phyloP scores from a whole-genome alignment of 1,139 yeast species.

The Trichomonascaceae sp. region DNA sequence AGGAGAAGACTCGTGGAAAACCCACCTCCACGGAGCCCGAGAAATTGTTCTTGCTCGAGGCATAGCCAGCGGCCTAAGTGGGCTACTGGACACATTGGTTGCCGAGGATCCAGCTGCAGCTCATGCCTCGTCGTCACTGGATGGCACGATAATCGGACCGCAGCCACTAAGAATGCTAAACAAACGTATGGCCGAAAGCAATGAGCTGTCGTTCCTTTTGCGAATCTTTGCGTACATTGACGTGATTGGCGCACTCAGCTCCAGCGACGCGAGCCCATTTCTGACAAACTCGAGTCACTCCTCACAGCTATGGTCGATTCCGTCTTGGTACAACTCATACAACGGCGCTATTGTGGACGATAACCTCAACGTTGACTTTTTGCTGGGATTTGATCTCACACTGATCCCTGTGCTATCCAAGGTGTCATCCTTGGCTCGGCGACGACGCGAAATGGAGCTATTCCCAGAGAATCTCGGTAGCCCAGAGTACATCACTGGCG shows the following conservation, averaged over 20 bases:
- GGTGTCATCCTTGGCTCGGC: constrained; percentile 32
- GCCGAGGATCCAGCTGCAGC: constrained; percentile 1
- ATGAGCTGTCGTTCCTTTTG: constrained; percentile 46
- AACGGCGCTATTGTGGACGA: neutral
- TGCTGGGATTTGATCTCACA: constrained; percentile 41
- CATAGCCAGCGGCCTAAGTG: constrained; percentile 20
- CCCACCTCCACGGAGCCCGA: constrained; percentile 57
- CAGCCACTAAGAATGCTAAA: constrained; percentile 15
- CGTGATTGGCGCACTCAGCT: constrained; percentile 44
- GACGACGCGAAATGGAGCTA: constrained; percentile 13
- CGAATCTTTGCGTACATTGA: constrained; percentile 67
- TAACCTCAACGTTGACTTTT: constrained; percentile 33
- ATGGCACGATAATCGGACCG: constrained; percentile 11
- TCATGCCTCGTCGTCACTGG: neutral
- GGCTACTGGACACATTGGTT: constrained; percentile 8
- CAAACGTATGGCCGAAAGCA: constrained; percentile 21
- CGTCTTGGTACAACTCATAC: constrained; percentile 8
- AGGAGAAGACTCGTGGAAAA: constrained; percentile 35
- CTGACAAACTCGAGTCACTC: constrained; percentile 15
- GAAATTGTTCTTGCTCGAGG: constrained; percentile 53
- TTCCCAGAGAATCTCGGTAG: constrained; percentile 6
- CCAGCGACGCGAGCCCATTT: constrained; percentile 17
- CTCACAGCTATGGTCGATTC: constrained; percentile 17
- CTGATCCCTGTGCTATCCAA: constrained; percentile 38
- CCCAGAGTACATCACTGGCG: constrained; percentile 7